A percentile compares a stretch with the other conserved stretches of the same genome.
Conservation (phyloP, 2,329 filamentous ascomycete genomes). For the Talaromyces sp. region DNA sequence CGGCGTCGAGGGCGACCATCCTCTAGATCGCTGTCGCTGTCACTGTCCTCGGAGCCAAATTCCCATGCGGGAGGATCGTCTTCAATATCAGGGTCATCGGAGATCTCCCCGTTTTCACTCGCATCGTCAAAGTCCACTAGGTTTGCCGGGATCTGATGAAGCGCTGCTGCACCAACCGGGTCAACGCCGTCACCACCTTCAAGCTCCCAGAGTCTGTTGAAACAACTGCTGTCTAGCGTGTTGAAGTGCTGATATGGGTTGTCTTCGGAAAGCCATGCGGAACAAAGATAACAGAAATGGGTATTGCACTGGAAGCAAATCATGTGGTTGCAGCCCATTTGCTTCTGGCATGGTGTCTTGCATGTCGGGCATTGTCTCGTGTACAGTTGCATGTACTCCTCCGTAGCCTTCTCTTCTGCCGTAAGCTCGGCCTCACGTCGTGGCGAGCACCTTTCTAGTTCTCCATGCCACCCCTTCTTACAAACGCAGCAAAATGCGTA, state of each 20-base stretch:
- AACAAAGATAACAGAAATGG: conserved; percentile 94
- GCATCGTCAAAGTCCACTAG: conserved; percentile 34
- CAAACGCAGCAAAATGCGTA: conserved; percentile 84
- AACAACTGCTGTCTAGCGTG: conserved; percentile 64
- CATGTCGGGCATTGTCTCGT: conserved; percentile 90
- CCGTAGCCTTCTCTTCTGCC: conserved; percentile 77
- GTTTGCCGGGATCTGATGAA: conserved; percentile 36
- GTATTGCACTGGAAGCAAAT: conserved; percentile 82
- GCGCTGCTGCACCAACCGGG: conserved; percentile 36
- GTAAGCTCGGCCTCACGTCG: conserved; percentile 65
- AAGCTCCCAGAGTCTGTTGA: conserved; percentile 83
- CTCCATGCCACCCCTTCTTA: conserved; percentile 85
- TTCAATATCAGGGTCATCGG: conserved; percentile 17
- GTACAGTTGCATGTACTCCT: conserved; percentile 76
- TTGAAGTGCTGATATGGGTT: conserved; percentile 94
- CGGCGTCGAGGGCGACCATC: conserved; percentile 18
- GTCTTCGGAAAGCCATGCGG: conserved; percentile 71
- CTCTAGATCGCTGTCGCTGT: conserved; percentile 18
- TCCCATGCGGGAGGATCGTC: conserved; percentile 14
- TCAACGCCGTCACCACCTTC: conserved; percentile 68
- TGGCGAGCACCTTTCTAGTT: conserved; percentile 68
- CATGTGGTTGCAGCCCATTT: conserved; percentile 95
- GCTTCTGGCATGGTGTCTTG: conserved; percentile 79
- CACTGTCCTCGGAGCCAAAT: conserved; percentile 16
- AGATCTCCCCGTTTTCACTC: conserved; percentile 19